Evolutionary conservation across 495 filamentous ascomycete species (phyloP), one percentile per base, ranked within the genome.

Genomic region (Hypoxylon lenormandii): DNA sequence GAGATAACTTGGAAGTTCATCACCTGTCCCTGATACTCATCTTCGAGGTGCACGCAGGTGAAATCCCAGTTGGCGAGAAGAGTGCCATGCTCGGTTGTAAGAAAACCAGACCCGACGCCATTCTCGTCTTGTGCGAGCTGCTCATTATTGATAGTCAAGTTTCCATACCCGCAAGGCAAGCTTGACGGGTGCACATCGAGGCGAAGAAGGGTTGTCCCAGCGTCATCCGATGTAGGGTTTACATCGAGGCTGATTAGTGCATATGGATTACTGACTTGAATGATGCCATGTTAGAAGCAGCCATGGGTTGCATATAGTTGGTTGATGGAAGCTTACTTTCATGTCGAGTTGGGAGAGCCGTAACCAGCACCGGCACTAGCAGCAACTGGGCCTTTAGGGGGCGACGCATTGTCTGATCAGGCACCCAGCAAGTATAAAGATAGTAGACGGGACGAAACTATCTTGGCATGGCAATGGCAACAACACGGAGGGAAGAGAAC

Each of bases 1-100:
- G 70, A 78, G 28, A 81, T 64, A 36, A 86, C 68, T n/a, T 73
- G 64, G 26, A 87, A 74, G 10, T 75, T 81, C 72, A 87, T 70
- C 13, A 84, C 42, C 52, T 85, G 84, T 23, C 77, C 78, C 16
- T 80, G 69, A 13, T 80, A 76, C 49, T 80, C 73, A 12, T 75
- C 72, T 21, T 79, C 77, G 47, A 80, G 76, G 18, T 78, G 71
- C 15, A 81, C 72, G 57, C 84, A 86, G 21, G 65, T 75, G 23
- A 81, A 79, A 15, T 77, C 72, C 85, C 85, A 87, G 23, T 64
- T 69, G n/a, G 79, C 77, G 15, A 62, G 33, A 45, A 81, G 73
- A 30, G 54, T 67, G 0, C 64, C 73, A 12, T 73, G 36, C 26
- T 77, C 66, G 1, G 75, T 74, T 19, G 66, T 59, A 23, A 80